Percentiles rank a stretch among this genome's conserved stretches.
These are phyloP conservation scores for Solanum clarkiae DNA, from an alignment of 257 asterid species.

Conservation along the genomic window DNA sequence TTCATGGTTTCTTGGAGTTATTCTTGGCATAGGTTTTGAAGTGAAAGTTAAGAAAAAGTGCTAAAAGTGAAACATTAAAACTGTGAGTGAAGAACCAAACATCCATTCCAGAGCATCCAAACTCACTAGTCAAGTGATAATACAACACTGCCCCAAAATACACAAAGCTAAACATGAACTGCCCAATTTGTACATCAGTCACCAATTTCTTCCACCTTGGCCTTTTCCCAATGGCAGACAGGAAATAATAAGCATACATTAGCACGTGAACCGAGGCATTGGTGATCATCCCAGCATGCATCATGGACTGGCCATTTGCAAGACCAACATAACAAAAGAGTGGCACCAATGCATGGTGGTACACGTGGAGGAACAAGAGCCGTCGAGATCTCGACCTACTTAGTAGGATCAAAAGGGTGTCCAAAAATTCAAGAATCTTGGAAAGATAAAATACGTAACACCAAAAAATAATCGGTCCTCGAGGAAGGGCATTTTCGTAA, in stretches of 20 bases:
- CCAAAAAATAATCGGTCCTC: conserved; percentile 58
- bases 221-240: conserved; percentile 43
- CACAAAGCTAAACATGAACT: conserved; percentile 53
- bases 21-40: conserved; percentile 42
- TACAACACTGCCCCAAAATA: conserved; percentile 58
- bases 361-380: conserved; percentile 78
- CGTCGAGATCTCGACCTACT: conserved; percentile 32
- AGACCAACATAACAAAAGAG: conserved; percentile 61
- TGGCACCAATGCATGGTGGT: conserved; percentile 70
- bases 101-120: conserved; percentile 61
- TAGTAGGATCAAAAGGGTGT: conserved; percentile 45
- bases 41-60: conserved; percentile 52
- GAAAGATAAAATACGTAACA: conserved; percentile 65
- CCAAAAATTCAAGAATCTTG: conserved; percentile 59
- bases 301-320: conserved; percentile 37
- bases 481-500: conserved; percentile 31
- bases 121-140: conserved; percentile 35
- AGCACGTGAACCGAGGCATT: conserved; percentile 72
- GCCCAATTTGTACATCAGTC: conserved; percentile 56
- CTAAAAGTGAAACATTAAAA: conserved; percentile 62
- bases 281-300: conserved; percentile 67
- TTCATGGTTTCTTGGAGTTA: neutral
- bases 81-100: conserved; percentile 70
- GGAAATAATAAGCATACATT: conserved; percentile 65
- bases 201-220: conserved; percentile 82